These are phyloP conservation scores for Sutorius eximius DNA, from an alignment of 1,284 basidiomycete species.

Conservation along the genomic window DNA sequence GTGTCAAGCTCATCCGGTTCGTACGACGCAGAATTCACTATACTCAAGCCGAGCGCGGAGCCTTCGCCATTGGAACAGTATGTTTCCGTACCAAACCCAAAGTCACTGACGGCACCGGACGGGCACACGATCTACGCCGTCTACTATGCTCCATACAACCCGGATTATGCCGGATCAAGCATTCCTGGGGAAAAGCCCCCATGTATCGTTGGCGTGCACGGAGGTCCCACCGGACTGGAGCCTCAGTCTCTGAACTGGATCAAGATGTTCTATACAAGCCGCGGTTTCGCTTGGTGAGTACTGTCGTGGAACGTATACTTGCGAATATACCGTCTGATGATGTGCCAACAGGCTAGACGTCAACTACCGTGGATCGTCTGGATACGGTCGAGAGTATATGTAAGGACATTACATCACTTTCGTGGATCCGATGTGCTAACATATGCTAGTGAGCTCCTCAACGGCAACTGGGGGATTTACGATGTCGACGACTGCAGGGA, in stretches of 20 bases:
- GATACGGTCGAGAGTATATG: constrained; percentile 25
- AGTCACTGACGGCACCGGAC: not conserved
- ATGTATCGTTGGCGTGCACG: constrained; percentile 25
- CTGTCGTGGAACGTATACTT: not conserved
- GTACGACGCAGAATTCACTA: not conserved
- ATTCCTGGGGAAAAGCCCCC: constrained; percentile 20
- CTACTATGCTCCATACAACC: constrained; percentile 23
- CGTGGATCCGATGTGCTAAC: not conserved
- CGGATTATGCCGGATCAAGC: constrained; percentile 18
- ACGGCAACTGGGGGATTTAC: constrained; percentile 19
- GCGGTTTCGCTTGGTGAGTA: constrained; percentile 30
- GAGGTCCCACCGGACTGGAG: constrained; percentile 26
- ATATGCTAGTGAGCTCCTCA: constrained; percentile 9
- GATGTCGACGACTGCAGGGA: constrained; percentile 21
- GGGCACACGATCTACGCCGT: constrained; percentile 14
- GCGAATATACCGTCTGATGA: not conserved
- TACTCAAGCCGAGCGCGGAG: constrained; percentile 2
- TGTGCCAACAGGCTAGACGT: constrained; percentile 18
- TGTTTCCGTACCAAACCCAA: constrained; percentile 17
- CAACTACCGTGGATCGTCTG: constrained; percentile 29
- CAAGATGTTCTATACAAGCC: constrained; percentile 29
- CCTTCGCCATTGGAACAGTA: not conserved
- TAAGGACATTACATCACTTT: not conserved
- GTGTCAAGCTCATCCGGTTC: constrained; percentile 6
- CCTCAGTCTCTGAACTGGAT: constrained; percentile 20